Percentiles rank a stretch among this genome's conserved stretches.
These are phyloP conservation scores for Kalmanozyma brasiliensis DNA, from an alignment of 1,284 basidiomycete species.

Conservation along the genomic window DNA sequence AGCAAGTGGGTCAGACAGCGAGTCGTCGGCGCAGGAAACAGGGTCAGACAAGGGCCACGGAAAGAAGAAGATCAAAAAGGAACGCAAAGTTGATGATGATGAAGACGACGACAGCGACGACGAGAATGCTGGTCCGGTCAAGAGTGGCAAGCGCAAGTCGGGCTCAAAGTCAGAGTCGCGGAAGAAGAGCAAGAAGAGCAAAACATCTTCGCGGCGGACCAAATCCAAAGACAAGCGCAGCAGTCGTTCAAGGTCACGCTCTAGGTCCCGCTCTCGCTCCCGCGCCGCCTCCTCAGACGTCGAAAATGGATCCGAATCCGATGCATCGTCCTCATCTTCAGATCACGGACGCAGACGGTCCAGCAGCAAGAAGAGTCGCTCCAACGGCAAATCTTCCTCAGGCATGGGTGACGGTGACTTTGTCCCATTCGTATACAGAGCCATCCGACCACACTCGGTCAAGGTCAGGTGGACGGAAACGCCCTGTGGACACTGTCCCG, in stretches of 20 bases:
- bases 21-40: slow-evolving; percentile 23
- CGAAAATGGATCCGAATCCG: slow-evolving; percentile 30
- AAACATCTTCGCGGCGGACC: slow-evolving; percentile 20
- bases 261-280: slow-evolving; percentile 29
- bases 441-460: slow-evolving; percentile 44
- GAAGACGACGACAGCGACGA: slow-evolving; percentile 16
- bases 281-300: slow-evolving; percentile 23
- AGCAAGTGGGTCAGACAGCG: slow-evolving; percentile 33
- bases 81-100: slow-evolving; percentile 11
- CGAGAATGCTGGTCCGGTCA: slow-evolving; percentile 13
- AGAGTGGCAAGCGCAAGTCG: slow-evolving; percentile 41
- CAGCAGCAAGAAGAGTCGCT: slow-evolving; percentile 27
- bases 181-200: slow-evolving; percentile 39
- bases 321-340: slow-evolving; percentile 21
- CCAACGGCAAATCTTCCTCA: slow-evolving; percentile 27
- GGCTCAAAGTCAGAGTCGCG: slow-evolving; percentile 32
- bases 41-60: slow-evolving; percentile 24
- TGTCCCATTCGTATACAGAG: slow-evolving; percentile 56
- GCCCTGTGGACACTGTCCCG: slow-evolving; percentile 61
- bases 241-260: slow-evolving; percentile 24
- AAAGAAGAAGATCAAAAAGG: slow-evolving; percentile 27
- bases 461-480: slow-evolving; percentile 56
- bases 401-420: slow-evolving; percentile 13
- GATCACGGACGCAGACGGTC: slow-evolving; percentile 19
- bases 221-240: slow-evolving; percentile 7